phyloP scores from a whole-genome alignment of 495 filamentous ascomycete genomes.

The Emericellopsis terricola region DNA sequence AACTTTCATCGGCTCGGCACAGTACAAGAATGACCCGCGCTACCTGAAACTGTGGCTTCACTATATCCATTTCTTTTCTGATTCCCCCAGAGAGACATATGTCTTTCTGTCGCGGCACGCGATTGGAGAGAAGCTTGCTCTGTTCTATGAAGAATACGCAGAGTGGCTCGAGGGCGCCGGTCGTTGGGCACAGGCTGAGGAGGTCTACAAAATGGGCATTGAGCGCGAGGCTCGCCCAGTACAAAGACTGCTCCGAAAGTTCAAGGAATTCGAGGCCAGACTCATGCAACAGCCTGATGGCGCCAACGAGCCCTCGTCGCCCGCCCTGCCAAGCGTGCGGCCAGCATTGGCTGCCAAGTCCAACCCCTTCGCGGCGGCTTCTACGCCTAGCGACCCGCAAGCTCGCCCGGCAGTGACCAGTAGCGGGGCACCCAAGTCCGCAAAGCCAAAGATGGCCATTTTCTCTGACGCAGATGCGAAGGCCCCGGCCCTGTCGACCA shows the following conservation, averaged over 20 bases:
- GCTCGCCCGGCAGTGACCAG: conserved; percentile 32
- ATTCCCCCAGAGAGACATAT: conserved; percentile 80
- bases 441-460: conserved; percentile 70
- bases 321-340: conserved; percentile 66
- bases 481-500: conserved; percentile 24
- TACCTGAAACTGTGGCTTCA: conserved; percentile 89
- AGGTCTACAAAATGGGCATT: conserved; percentile 77
- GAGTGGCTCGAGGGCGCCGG: conserved; percentile 75
- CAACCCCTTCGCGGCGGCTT: conserved; percentile 49
- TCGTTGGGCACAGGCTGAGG: conserved; percentile 81
- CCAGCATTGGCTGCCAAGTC: conserved; percentile 76
- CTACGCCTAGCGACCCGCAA: conserved; percentile 44
- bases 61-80: conserved; percentile 83
- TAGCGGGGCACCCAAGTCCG: conserved; percentile 34
- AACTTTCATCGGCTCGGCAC: conserved; percentile 58
- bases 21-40: conserved; percentile 89
- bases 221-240: conserved; percentile 72
- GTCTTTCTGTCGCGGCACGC: conserved; percentile 77
- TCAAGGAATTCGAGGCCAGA: conserved; percentile 71
- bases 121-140: conserved; percentile 70
- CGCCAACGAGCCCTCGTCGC: conserved; percentile 47
- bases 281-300: conserved; percentile 39
- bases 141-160: conserved; percentile 98
- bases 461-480: conserved; percentile 61
- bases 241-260: conserved; percentile 71